phyloP scores from a whole-genome alignment of 495 filamentous ascomycete genomes.

The Trichoderma orchidacearum region DNA sequence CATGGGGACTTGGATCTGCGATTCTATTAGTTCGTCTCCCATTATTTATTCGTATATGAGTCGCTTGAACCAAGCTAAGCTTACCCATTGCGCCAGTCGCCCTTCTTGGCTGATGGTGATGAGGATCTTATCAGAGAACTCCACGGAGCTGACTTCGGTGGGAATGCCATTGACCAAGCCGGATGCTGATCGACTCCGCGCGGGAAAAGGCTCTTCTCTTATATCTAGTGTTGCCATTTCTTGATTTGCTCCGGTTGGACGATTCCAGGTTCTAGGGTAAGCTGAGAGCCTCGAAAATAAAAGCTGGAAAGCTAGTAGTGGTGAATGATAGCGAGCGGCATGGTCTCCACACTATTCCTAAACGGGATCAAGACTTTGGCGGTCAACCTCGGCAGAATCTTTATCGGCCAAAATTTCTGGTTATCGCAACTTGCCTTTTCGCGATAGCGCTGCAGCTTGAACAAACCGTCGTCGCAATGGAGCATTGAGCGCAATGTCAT shows the following conservation, averaged over 20 bases:
- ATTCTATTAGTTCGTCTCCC: conserved; percentile 2
- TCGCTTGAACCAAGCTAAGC: background rate
- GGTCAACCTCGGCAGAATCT: conserved; percentile 2
- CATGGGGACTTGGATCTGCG: conserved; percentile 77
- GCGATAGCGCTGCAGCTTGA: background rate
- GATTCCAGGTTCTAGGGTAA: background rate
- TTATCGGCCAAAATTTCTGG: conserved; percentile 3
- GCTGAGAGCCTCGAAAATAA: background rate
- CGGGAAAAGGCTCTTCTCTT: conserved; percentile 54
- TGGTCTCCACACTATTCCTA: background rate
- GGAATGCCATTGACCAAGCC: conserved; percentile 49
- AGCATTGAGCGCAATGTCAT: background rate
- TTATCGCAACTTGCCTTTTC: background rate
- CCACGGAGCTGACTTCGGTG: conserved; percentile 57
- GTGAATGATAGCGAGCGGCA: too few relatives aligned
- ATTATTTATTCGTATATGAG: background rate
- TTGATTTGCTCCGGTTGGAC: background rate
- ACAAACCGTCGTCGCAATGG: background rate
- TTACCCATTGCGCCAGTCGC: conserved; percentile 69
- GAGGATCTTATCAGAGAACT: conserved; percentile 86
- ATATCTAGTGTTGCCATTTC: conserved; percentile 3
- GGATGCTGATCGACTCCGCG: conserved; percentile 49
- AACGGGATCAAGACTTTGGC: background rate
- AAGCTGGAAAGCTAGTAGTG: too few relatives aligned
- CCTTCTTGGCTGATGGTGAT: conserved; percentile 80